Percentiles rank a stretch among this genome's conserved stretches.
phyloP scores from a whole-genome alignment of 2,329 filamentous ascomycete species.

The Metarhizium rileyi region DNA sequence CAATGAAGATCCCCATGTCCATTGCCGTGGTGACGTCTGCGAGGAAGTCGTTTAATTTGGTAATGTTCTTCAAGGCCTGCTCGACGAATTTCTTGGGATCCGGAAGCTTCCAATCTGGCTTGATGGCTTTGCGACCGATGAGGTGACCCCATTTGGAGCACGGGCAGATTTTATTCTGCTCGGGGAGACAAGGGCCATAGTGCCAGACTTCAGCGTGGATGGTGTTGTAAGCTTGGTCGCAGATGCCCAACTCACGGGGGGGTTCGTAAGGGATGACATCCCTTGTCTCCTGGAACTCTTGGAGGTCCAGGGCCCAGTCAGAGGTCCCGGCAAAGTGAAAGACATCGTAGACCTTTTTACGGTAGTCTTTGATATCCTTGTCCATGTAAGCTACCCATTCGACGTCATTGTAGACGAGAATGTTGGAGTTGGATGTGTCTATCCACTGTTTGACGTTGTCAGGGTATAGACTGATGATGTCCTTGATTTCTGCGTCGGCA shows the following conservation, averaged over 20 bases:
- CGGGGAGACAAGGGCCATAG: too few species aligned
- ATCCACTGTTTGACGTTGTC: constrained; percentile 4
- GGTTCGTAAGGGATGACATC: not conserved
- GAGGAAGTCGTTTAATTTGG: too few species aligned
- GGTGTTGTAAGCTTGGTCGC: not conserved
- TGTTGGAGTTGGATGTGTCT: constrained; percentile 6
- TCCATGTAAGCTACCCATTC: constrained; percentile 18
- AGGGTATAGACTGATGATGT: constrained; percentile 10
- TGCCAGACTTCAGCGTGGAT: too few species aligned
- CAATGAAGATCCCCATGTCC: too few species aligned
- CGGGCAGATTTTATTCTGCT: too few species aligned
- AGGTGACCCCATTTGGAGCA: too few species aligned
- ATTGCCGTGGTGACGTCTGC: too few species aligned
- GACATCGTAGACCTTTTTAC: constrained; percentile 4
- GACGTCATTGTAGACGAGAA: constrained; percentile 13
- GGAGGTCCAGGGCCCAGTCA: constrained; percentile 18
- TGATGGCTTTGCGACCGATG: too few species aligned
- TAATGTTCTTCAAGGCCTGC: too few species aligned
- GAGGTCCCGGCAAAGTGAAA: constrained; percentile 15
- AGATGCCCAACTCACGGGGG: not conserved
- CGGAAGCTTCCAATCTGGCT: too few species aligned
- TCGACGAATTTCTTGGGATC: too few species aligned
- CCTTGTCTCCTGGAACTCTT: constrained; percentile 4
- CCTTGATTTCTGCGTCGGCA: constrained; percentile 16
- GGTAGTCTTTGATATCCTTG: constrained; percentile 10